Evolutionary conservation across 768 basidiomycete species (phyloP), one percentile per base, ranked within the genome.

Genomic region (Piloderma croceum): DNA sequence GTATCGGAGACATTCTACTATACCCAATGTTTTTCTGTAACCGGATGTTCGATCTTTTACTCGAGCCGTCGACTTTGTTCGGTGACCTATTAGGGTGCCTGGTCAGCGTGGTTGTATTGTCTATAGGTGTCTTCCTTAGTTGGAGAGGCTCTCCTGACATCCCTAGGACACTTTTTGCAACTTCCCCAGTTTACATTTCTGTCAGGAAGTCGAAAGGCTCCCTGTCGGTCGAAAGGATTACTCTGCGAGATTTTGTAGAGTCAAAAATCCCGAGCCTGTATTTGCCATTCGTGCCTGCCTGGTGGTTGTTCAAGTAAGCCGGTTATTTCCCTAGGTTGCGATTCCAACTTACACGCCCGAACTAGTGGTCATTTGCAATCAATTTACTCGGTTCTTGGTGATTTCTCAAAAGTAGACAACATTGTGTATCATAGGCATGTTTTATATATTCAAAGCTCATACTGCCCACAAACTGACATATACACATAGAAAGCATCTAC

Each of bases 321-420:
- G 10, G 15, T 15, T 29, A 36, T 50, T 41, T 39, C 25, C 20
- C 43, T 40, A 25, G 41, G 23, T n/a, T n/a, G n/a, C n/a, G n/a
- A n/a, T n/a, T n/a, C n/a, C n/a, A n/a, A n/a, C n/a, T n/a, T n/a
- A n/a, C n/a, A n/a, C n/a, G n/a, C n/a, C n/a, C n/a, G n/a, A n/a
- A n/a, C n/a, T 41, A 81, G 79, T 53, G 80, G 79, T 3, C 79
- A 84, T 55, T 47, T 81, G 7, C 81, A 83, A 48, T 82, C 81
- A 2, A 53, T 74, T 12, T 80, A 79, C 39, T 74, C 71, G 39
- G 77, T 78, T 1, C 22, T 76, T 6, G 80, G 78, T 4, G 69
- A 83, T 51, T 81, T 83, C 49, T 73, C 77, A 2, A 70, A 70
- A 42, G 62, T 64, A 24, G 76, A 83, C 55, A 60, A 57, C 29